Evolutionary conservation across 306 rosid genomes (phyloP), one percentile per base, ranked within the genome.

Genomic region (Abrus precatorius): DNA sequence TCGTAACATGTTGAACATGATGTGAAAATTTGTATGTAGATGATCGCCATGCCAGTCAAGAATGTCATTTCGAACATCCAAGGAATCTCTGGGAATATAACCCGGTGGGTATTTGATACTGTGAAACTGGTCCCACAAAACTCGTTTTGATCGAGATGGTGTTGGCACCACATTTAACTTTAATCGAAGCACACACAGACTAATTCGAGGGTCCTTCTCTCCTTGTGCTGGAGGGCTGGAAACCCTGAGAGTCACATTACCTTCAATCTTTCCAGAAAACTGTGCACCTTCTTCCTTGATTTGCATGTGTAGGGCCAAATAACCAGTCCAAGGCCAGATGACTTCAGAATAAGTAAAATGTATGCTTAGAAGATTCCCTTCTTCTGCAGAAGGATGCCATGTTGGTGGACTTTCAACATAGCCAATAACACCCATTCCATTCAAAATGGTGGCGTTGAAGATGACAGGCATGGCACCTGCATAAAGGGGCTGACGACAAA

Each of bases 1-100:
- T 60, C 97, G 87, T 83, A 95, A 86, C 93, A 88, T 95, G 84
- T 95, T 93, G 89, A 93, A 95, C 97, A 95, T 93, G 75, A 95
- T 95, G 82, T 95, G 98, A 80, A 90, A 95, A 84, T 93, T 95
- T 45, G 98, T 93, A 75, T 95, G 99, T 56, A 95, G 88, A 85
- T 95, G 98, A 88, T 95, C 99, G 12, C 99, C 99, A 71, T 95
- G 99, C 99, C 99, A 95, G 81, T 95, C 99, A 68, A 95, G 98
- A 81, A 95, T 95, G 88, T 95, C 99, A 84, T 93, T 95, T 34
- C 97, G 97, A 78, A 95, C 98, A 85, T 95, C 98, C 91, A 95
- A 86, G 64, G 99, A 95, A 72, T 95, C 99, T 82, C 99, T 88
- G 1, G 99, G 98, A 77, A 95, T 95, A 84, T 95, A 95, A 76